Base-by-base conservation (phyloP, 345 rosid species). In the Eucalyptus tenuipes region DNA sequence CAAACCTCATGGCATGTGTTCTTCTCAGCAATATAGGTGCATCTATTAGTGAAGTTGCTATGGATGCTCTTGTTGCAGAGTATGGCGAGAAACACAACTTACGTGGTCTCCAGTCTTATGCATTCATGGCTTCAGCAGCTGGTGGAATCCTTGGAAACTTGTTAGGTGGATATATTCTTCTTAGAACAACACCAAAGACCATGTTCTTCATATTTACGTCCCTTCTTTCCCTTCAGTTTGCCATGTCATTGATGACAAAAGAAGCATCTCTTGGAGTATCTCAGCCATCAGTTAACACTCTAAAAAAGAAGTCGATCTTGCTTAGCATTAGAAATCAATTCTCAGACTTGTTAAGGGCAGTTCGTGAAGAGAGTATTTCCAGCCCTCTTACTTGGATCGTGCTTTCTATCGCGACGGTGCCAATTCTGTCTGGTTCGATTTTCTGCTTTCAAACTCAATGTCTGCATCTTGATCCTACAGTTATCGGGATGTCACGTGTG, bases 1-100 rank as follows among this genome's bases (percentile, higher is more conserved):
- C 96, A 33, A 90, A 89, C 55, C 93, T 96, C n/a, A 85, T 97
- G 90, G 92, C 94, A 25, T 94, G 91, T 92, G 96, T 93, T 47
- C 92, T 97, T 86, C 93, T 96, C 10, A 91, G 99, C 88, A 97
- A 97, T 91, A 91, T 95, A 22, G 99, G 99, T 18, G 98, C 98
- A 81, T 95, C 99, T 31, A 92, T 97, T 81, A 92, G 95, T 31
- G 99, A 97, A 92, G 99, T 97, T 24, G 96, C 99, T 18, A 93
- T 94, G 71, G 99, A 96, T 71, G 99, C 99, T 88, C 96, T 97
- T 85, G 96, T 97, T 52, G 95, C 99, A 37, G 99, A 96, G 90
- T 96, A 93, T 84, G 99, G 98, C 55, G 92, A 94, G 80, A 93
- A 94, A 88, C 93, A 93, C 87, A 88, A 87, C 87, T 90, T 92